A percentile compares a stretch with the other conserved stretches of the same genome.
phyloP scores from a whole-genome alignment of 2,329 filamentous ascomycete genomes.

The Fusarium newnesense region DNA sequence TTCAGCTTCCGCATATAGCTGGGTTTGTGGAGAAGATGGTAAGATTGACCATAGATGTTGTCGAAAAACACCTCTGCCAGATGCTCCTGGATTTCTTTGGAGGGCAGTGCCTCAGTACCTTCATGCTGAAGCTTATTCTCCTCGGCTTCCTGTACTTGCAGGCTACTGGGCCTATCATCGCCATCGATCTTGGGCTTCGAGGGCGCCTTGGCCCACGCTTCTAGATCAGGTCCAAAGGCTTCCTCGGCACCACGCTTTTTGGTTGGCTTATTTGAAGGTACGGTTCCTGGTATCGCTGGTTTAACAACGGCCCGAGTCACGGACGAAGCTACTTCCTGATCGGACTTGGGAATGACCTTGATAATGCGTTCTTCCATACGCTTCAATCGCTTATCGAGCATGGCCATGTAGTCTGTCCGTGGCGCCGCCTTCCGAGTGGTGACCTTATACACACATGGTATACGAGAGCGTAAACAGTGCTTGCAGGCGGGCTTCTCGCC shows the following conservation, averaged over 20 bases:
- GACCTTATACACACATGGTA: slow-evolving; percentile 97
- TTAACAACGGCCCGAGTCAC: slow-evolving; percentile 87
- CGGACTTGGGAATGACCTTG: slow-evolving; percentile 90
- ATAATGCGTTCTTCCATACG: slow-evolving; percentile 98
- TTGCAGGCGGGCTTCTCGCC: slow-evolving; percentile 98
- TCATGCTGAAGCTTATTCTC: slow-evolving; percentile 83
- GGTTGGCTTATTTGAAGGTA: slow-evolving; percentile 56
- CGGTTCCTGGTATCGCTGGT: slow-evolving; percentile 72
- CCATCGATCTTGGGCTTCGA: slow-evolving; percentile 61
- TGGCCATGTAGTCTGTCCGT: slow-evolving; percentile 98
- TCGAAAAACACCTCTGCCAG: slow-evolving; percentile 96
- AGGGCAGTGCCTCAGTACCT: slow-evolving; percentile 82
- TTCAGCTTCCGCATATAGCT: slow-evolving; percentile 92
- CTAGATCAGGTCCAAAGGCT: slow-evolving; percentile 84
- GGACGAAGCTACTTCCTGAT: slow-evolving; percentile 72
- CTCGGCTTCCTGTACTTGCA: slow-evolving; percentile 72
- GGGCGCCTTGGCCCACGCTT: slow-evolving; percentile 78
- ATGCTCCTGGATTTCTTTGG: slow-evolving; percentile 91
- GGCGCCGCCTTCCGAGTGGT: slow-evolving; percentile 94
- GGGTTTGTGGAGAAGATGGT: slow-evolving; percentile 93
- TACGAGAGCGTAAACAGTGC: slow-evolving; percentile 90
- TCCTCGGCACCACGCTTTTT: slow-evolving; percentile 90
- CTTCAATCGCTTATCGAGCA: slow-evolving; percentile 95
- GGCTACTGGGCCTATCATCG: slow-evolving; percentile 57
- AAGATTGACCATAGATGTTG: slow-evolving; percentile 93